Evolutionary conservation across 2,329 filamentous ascomycete genomes (phyloP), one percentile per base, ranked within the genome.

Genomic region (Dactylellina cionopaga): DNA sequence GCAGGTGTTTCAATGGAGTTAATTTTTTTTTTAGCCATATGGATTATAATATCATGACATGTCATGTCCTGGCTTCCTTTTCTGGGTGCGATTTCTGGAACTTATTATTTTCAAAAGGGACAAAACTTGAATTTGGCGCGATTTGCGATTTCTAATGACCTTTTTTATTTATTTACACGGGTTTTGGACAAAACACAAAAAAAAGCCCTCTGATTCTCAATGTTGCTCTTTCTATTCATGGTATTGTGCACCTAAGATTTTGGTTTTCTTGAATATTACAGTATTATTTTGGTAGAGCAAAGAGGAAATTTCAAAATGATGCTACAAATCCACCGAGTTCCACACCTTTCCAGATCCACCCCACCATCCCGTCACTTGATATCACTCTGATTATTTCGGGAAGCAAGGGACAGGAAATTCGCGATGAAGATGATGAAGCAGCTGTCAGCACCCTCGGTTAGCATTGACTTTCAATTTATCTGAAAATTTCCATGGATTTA

Each of bases 1-100:
- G 58, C 65, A 71, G 65, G 65, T 63, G 65, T 71, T 71, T 43
- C 43, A 71, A 65, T 43, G 65, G 65, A 71, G 65, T 71, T 71
- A 43, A 47, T 51, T 63, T 49, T 52, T 69, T 52, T 33, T 39
- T 41, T 56, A 24, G 44, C 49, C 46, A 58, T 71, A 64, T 54
- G 51, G 66, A 52, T 64, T 71, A 47, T 71, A 71, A 63, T 63
- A 70, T 71, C 58, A 71, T 29, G 66, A 64, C 58, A 39, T 58
- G 33, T 37, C 39, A 55, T 70, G 56, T 63, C 49, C 58, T 71
- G 58, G 66, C 66, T 71, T 63, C 66, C 58, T 71, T 27, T 71
- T 71, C 59, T 64, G 58, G 66, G 66, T 51, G 58, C 35, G 33
- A 51, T 47, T 58, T 51, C 47, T 52, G 33, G 59, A 59, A 27